Evolutionary conservation across 768 basidiomycete species (phyloP), one percentile per base, ranked within the genome.

Genomic region (Pleurotus djamor): DNA sequence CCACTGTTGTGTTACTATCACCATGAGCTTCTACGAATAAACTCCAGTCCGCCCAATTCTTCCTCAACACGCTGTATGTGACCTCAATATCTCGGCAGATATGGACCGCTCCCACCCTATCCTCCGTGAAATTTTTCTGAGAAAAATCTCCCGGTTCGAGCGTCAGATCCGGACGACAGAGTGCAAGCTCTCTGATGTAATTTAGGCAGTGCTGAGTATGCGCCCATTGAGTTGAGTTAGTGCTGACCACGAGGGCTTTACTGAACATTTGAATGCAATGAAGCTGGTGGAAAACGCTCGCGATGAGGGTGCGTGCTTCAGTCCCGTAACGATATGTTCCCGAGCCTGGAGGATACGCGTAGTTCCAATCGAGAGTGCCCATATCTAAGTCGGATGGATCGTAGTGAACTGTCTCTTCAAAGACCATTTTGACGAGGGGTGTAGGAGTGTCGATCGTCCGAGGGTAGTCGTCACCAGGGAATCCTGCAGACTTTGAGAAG

Each of bases 111-210:
- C 76, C 77, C 5, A 65, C 61, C 56, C 76, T 67, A 33, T 76
- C 67, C 36, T 57, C 61, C 13, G 71, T 69, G 57, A 77, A 76
- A 61, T 78, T 70, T 9, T 73, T 63, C 41, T 62, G 63, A 21
- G 63, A 66, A 52, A 78, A 77, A 57, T 77, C 77, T 10, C 71
- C 79, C 0, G 74, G 74, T 49, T 83, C 82, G 36, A 84, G 68
- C 1, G 81, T 82, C 32, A 76, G 67, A 63, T 83, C 81, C 9
- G 80, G 75, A 7, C 69, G 65, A 62, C 83, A 84, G 28, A 83
- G 69, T 0, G 72, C 67, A 67, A 71, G 73, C 63, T 80, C 73
- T 13, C 81, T 70, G 49, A 84, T 66, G 64, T 82, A 83, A 52
- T 80, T 80, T 56, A 79, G 67, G 64, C 82, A 83, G 62, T 82